Base-by-base conservation (phyloP, 108 stramenopile species). In the Epithemia pelagica region DNA sequence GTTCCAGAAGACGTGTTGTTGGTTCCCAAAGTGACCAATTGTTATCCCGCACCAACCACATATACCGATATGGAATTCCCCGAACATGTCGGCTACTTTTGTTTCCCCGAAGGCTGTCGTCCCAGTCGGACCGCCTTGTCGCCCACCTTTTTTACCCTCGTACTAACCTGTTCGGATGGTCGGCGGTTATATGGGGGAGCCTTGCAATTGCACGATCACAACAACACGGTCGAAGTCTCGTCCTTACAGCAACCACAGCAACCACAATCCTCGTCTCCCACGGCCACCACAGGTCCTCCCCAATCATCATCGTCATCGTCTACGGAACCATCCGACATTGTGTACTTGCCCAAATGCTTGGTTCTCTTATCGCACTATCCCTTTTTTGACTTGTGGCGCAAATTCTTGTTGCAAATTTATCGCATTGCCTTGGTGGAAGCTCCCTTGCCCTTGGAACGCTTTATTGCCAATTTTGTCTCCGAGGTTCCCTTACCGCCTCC, bases 401-500 rank as follows among this genome's bases (percentile, higher is more conserved):
- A 63, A 25, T 89, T 86, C 20, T 61, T 96, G 63, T 67, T 80
- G 62, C 87, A 89, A 70, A 56, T 94, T 25, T 95, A 96, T 72
- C 84, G 77, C 24, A 79, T 96, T n/a, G 80, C 90, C 2, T 54
- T 95, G 24, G 64, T 78, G 31, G 78, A 81, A 62, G 73, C 93
- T 25, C 91, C 92, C 10, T 75, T 93, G 21, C 96, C 96, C 15
- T 80, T 96, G 28, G 96, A 96, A 78, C 75, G 96, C 21, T 91
- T 89, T 70, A 82, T 96, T 68, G 75, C 80, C 61, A 95, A 95
- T 71, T 89, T 96, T 62, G 72, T 86, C 18, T 63, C 69, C 23
- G 93, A 96, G 68, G 70, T 92, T 30, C 94, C 96, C 24, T 72
- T 96, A 32, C 96, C 96, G 21, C 96, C 96, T 10, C 75, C 65